Evolutionary conservation across 306 rosid species (phyloP).

Genomic region (Corylus heterophylla): DNA sequence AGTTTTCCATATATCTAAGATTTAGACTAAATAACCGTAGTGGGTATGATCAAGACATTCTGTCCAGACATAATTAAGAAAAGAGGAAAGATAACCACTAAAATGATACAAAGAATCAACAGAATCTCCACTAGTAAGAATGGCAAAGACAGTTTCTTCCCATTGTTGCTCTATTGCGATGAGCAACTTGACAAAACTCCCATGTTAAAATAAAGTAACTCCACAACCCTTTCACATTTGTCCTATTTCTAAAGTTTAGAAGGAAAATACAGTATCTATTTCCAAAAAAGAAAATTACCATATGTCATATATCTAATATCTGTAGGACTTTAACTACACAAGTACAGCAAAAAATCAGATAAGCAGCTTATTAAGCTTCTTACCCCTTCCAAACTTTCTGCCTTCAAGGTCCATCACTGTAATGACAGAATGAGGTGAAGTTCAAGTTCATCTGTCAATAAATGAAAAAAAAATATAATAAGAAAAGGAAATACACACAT

Average conservation of each 20-base stretch:
- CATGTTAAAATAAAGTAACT: background rate
- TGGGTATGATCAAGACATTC: too few relatives aligned
- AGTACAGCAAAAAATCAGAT: constrained; percentile 3
- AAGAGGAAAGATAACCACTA: too few relatives aligned
- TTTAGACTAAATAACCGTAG: too few relatives aligned
- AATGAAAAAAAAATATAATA: background rate
- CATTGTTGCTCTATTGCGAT: too few relatives aligned
- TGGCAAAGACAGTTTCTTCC: too few relatives aligned
- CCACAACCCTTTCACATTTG: background rate
- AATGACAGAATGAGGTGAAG: background rate
- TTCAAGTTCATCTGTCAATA: constrained; percentile 16
- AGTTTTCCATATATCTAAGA: too few relatives aligned
- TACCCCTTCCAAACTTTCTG: constrained; percentile 36
- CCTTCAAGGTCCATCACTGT: constrained; percentile 30
- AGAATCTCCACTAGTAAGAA: too few relatives aligned
- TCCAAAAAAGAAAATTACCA: background rate
- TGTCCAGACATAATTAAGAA: too few relatives aligned
- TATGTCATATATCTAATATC: background rate
- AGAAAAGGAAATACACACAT: background rate
- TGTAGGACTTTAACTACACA: background rate
- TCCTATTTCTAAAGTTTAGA: background rate
- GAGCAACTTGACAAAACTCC: too few relatives aligned
- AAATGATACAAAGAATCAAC: too few relatives aligned
- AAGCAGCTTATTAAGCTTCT: constrained; percentile 17
- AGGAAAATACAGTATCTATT: background rate